A percentile compares a stretch with the other conserved stretches of the same genome.
phyloP scores from a whole-genome alignment of 2,329 filamentous ascomycete species.

The Aspergillus fumigatus region DNA sequence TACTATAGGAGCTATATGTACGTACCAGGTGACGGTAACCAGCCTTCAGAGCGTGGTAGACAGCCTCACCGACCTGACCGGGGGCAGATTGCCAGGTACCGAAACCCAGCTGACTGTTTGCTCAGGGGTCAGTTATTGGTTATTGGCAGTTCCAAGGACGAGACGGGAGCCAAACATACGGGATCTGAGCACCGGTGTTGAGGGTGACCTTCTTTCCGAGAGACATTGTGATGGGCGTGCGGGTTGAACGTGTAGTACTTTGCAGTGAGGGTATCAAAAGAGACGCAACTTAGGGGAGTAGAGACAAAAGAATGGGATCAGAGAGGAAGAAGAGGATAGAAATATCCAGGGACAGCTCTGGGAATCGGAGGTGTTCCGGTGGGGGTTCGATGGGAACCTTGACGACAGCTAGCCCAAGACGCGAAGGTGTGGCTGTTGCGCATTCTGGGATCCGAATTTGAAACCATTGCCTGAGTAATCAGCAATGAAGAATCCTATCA shows the following conservation, averaged over 20 bases:
- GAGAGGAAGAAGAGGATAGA: background rate
- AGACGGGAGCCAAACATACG: slow-evolving; percentile 22
- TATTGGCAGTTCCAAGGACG: background rate
- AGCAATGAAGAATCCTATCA: background rate
- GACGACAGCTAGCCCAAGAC: background rate
- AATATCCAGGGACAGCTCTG: slow-evolving; percentile 1
- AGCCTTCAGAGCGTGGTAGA: slow-evolving; percentile 37
- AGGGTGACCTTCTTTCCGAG: slow-evolving; percentile 37
- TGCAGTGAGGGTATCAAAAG: background rate
- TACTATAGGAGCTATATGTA: background rate
- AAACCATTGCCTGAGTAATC: too few relatives aligned
- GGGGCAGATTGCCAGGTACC: slow-evolving; percentile 40
- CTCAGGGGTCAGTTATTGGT: background rate
- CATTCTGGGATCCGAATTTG: too few relatives aligned
- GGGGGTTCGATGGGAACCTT: slow-evolving; percentile 6
- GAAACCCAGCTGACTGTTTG: slow-evolving; percentile 34
- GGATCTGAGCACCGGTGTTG: slow-evolving; percentile 36
- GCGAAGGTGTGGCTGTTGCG: background rate
- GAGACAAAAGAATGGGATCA: slow-evolving; percentile 2
- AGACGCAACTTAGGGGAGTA: background rate
- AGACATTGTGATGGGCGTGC: slow-evolving; percentile 28
- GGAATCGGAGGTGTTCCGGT: slow-evolving; percentile 7
- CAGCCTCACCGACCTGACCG: slow-evolving; percentile 36
- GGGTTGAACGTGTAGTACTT: slow-evolving; percentile 1
- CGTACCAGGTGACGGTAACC: slow-evolving; percentile 39